phyloP scores from a whole-genome alignment of 331 rosid species.

The Malus hybrid region DNA sequence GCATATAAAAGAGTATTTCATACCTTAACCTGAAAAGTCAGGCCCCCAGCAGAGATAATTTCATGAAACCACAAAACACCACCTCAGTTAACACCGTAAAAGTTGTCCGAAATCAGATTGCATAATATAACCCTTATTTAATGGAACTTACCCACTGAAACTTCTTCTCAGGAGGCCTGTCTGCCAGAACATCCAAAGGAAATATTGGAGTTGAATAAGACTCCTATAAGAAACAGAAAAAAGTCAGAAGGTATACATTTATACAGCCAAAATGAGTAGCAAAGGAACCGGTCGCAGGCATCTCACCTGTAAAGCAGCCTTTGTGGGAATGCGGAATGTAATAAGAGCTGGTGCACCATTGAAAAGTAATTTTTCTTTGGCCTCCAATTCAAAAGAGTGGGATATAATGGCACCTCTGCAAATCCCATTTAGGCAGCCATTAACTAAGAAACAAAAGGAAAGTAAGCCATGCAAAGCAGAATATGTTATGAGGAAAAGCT shows the following conservation, averaged over 20 bases:
- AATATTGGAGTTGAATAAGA: constrained; percentile 75
- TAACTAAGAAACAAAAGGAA: neutral
- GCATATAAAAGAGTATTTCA: constrained; percentile 5
- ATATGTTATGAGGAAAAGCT: neutral
- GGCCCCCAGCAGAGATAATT: constrained; percentile 22
- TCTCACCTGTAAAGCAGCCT: constrained; percentile 78
- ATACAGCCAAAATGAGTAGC: neutral
- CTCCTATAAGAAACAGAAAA: constrained; percentile 40
- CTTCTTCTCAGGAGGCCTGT: constrained; percentile 88
- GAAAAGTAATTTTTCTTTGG: constrained; percentile 59
- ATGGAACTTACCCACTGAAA: constrained; percentile 58
- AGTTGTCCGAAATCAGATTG: constrained; percentile 13
- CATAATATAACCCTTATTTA: neutral
- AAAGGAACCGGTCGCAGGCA: neutral
- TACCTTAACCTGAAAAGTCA: constrained; percentile 76
- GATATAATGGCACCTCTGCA: constrained; percentile 68
- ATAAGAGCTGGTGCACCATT: constrained; percentile 69
- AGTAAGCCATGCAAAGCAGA: constrained; percentile 6
- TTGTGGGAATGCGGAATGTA: constrained; percentile 85
- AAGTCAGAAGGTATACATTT: constrained; percentile 8
- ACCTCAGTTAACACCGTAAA: constrained; percentile 27
- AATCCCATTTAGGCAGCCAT: neutral
- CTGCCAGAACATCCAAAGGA: constrained; percentile 90
- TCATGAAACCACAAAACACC: constrained; percentile 33
- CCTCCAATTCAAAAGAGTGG: constrained; percentile 89